phyloP scores from a whole-genome alignment of 1,284 basidiomycete genomes.

The Microstroma glucosiphilum region DNA sequence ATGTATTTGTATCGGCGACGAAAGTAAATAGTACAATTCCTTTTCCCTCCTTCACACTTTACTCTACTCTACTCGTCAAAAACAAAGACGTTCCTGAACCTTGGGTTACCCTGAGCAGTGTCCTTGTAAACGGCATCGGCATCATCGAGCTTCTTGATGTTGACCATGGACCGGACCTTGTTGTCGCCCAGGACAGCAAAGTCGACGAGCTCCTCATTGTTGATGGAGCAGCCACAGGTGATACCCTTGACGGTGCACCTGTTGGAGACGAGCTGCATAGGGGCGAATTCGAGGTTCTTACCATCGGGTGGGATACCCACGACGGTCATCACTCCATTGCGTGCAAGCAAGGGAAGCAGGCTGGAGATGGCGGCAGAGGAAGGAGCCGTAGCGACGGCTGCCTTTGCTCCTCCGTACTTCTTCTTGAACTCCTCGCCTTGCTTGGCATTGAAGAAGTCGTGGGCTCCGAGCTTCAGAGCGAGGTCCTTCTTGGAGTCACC shows the following conservation, averaged over 20 bases:
- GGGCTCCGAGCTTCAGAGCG: slow-evolving; percentile 52
- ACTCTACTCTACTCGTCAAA: slow-evolving; percentile 1
- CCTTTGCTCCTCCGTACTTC: slow-evolving; percentile 52
- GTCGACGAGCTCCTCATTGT: slow-evolving; percentile 48
- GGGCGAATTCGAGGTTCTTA: slow-evolving; percentile 25
- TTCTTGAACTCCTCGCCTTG: slow-evolving; percentile 45
- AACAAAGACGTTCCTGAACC: slow-evolving; percentile 37
- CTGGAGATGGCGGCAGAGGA: slow-evolving; percentile 42
- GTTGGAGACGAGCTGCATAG: slow-evolving; percentile 48
- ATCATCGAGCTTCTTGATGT: slow-evolving; percentile 51
- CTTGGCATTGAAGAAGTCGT: slow-evolving; percentile 48
- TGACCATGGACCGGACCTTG: slow-evolving; percentile 47
- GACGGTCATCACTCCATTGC: slow-evolving; percentile 49
- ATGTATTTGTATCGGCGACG: too few species aligned
- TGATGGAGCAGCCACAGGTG: slow-evolving; percentile 47
- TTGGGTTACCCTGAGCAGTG: slow-evolving; percentile 47
- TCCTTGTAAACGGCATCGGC: slow-evolving; percentile 50
- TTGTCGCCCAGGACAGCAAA: slow-evolving; percentile 41
- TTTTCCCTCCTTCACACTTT: too few species aligned
- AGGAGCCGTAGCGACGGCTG: slow-evolving; percentile 51
- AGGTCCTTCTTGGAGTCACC: slow-evolving; percentile 46
- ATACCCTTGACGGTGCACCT: slow-evolving; percentile 50
- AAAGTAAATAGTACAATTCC: too few species aligned
- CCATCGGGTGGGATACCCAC: slow-evolving; percentile 27
- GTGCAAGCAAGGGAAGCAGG: slow-evolving; percentile 48